A percentile compares a stretch with the other conserved stretches of the same genome.
Conservation (phyloP, 164 flowering plant species). For the Piper betle region DNA sequence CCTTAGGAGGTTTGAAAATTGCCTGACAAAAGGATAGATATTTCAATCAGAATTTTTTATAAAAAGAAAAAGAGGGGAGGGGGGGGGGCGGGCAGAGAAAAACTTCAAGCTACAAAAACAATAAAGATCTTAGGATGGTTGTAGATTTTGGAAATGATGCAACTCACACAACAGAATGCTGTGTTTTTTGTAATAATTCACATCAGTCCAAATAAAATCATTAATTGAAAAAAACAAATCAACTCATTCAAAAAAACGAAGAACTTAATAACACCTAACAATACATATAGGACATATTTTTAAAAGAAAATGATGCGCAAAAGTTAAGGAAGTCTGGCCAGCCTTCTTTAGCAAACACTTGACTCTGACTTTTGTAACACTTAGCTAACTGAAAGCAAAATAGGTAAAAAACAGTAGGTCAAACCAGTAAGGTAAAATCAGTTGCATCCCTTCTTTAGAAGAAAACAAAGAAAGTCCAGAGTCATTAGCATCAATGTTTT, state of each 20-base stretch:
- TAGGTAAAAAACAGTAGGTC: too few relatives aligned
- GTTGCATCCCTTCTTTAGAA: too few relatives aligned
- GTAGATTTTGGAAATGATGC: not conserved
- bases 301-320: too few relatives aligned
- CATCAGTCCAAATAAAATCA: not conserved
- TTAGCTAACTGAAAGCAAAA: too few relatives aligned
- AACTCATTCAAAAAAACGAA: not conserved
- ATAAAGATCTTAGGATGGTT: not conserved
- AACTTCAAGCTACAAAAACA: not conserved
- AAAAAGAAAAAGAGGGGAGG: not conserved
- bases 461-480: too few relatives aligned
- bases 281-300: too few relatives aligned
- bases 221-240: not conserved
- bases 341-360: too few relatives aligned
- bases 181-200: not conserved
- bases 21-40: slow-evolving; percentile 27
- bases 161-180: not conserved
- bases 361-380: too few relatives aligned
- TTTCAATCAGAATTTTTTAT: not conserved
- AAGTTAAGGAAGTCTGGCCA: too few relatives aligned
- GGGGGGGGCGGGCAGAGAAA: too few relatives aligned
- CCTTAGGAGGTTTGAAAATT: slow-evolving; percentile 76
- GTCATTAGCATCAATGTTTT: too few relatives aligned
- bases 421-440: too few relatives aligned
- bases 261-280: not conserved